A percentile compares a stretch with the other conserved stretches of the same genome.
Conservation (phyloP, 148 eudicot species). For the Chenopodium berlandieri region DNA sequence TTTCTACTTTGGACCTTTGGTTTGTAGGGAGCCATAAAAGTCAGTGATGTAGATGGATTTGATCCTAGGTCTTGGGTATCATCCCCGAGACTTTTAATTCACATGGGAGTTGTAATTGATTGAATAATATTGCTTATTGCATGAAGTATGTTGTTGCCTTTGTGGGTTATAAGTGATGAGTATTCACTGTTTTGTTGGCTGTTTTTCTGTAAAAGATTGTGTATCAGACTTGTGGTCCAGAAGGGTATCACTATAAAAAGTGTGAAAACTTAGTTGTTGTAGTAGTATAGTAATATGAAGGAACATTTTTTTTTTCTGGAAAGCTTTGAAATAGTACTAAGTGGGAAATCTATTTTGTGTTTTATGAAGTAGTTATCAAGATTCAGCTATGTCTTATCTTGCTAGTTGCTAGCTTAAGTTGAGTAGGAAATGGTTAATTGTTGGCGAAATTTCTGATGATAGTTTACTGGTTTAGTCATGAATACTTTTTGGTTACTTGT, state of each 20-base stretch:
- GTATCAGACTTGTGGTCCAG: not conserved
- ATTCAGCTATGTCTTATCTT: slow-evolving; percentile 8
- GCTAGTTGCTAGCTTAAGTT: slow-evolving; percentile 7
- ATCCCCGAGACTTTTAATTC: not conserved
- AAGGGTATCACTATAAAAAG: not conserved
- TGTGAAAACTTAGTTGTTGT: not conserved
- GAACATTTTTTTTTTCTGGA: not conserved
- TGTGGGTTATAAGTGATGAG: not conserved
- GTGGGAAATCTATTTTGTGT: not conserved
- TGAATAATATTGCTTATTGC: not conserved
- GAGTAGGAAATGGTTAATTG: not conserved
- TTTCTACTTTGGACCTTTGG: not conserved
- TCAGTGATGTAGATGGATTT: not conserved
- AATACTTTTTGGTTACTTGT: not conserved
- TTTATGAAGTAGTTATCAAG: not conserved
- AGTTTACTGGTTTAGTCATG: not conserved
- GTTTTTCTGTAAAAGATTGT: not conserved
- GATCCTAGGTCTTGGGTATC: not conserved
- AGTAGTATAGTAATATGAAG: not conserved
- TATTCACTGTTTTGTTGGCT: not conserved
- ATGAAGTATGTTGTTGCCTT: not conserved
- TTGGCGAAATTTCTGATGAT: not conserved
- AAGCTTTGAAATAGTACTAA: not conserved
- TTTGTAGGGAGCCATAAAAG: not conserved
- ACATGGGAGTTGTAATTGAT: not conserved